phyloP scores from a whole-genome alignment of 345 rosid genomes.

The Populus alba region DNA sequence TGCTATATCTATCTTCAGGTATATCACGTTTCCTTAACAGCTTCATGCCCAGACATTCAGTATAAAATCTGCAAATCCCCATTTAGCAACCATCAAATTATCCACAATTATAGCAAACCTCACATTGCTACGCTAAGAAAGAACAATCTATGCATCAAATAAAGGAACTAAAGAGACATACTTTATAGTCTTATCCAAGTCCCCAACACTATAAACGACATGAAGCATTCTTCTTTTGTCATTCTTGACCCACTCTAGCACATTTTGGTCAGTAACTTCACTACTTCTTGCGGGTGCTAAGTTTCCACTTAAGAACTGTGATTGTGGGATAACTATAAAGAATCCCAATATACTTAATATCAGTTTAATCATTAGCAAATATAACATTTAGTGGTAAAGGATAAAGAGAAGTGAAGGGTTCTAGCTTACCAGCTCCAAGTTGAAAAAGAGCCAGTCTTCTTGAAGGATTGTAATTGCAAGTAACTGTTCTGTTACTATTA shows the following conservation, averaged over 20 bases:
- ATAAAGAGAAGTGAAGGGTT: neutral
- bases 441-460: constrained; percentile 45
- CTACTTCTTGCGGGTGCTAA: constrained; percentile 13
- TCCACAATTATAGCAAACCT: neutral
- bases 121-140: neutral
- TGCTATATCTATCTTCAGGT: constrained; percentile 24
- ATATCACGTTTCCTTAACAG: constrained; percentile 24
- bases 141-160: neutral
- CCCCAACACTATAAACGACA: constrained; percentile 23
- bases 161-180: neutral
- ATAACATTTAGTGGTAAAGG: neutral
- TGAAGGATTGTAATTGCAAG: constrained; percentile 24
- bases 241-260: constrained; percentile 19
- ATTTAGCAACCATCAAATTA: neutral
- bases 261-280: constrained; percentile 18
- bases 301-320: constrained; percentile 32
- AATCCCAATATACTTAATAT: neutral
- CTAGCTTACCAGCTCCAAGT: constrained; percentile 33
- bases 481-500: neutral
- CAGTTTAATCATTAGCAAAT: neutral
- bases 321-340: constrained; percentile 33
- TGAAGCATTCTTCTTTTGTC: constrained; percentile 31
- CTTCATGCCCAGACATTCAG: constrained; percentile 32
- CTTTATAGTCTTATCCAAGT: constrained; percentile 28
- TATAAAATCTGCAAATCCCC: constrained; percentile 19